phyloP scores from a whole-genome alignment of 768 basidiomycete species.

The Macrolepiota dolichaula region DNA sequence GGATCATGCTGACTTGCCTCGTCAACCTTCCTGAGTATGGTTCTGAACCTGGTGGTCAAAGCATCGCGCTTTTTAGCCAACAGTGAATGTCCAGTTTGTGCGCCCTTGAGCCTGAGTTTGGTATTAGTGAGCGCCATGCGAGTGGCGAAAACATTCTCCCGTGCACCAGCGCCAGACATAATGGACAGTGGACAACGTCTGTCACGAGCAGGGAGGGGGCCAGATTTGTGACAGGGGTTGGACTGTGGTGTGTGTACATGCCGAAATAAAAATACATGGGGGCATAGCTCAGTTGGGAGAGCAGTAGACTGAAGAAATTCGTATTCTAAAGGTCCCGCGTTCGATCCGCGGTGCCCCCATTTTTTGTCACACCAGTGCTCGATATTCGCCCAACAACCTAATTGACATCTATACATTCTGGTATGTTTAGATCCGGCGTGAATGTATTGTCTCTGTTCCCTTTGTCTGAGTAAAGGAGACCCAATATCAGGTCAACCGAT shows the following conservation, averaged over 20 bases:
- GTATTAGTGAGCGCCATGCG: slow-evolving; percentile 97
- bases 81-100: slow-evolving; percentile 92
- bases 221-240: background rate
- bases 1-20: slow-evolving; percentile 54
- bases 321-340: slow-evolving; percentile 72
- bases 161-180: slow-evolving; percentile 88
- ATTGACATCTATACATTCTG: too few relatives aligned
- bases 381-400: background rate
- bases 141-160: slow-evolving; percentile 95
- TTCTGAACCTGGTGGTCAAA: slow-evolving; percentile 88
- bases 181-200: slow-evolving; percentile 11
- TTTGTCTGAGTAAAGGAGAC: too few relatives aligned
- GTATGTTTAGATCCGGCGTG: too few relatives aligned
- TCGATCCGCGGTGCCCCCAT: slow-evolving; percentile 77
- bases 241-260: background rate
- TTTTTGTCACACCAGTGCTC: background rate
- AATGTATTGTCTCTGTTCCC: too few relatives aligned
- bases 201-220: background rate
- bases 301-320: slow-evolving; percentile 64
- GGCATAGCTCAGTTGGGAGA: slow-evolving; percentile 76
- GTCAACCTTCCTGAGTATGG: slow-evolving; percentile 95
- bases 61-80: slow-evolving; percentile 99
- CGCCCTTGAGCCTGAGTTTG: slow-evolving; percentile 84
- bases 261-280: slow-evolving; percentile 24
- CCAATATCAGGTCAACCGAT: too few relatives aligned